A percentile compares a stretch with the other conserved stretches of the same genome.
Evolutionary conservation across 139 green algal species (phyloP).

Genomic region (Pedinophyceae sp.): DNA sequence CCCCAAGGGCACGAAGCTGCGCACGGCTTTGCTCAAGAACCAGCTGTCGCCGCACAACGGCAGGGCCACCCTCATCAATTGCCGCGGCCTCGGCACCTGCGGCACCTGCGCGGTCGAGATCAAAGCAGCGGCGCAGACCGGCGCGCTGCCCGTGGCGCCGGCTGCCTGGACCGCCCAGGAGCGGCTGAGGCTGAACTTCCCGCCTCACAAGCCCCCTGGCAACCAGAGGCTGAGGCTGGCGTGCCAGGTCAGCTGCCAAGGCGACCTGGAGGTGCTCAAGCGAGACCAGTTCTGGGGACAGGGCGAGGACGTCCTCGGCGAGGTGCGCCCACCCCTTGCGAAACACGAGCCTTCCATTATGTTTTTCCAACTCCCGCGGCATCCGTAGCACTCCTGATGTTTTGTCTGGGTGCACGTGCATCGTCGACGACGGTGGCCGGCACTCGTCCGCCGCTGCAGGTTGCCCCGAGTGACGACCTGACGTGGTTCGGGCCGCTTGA

Average conservation of each 20-base stretch:
- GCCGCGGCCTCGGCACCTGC: constrained; percentile 21
- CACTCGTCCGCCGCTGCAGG: too few relatives aligned
- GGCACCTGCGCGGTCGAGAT: constrained; percentile 26
- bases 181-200: constrained; percentile 19
- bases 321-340: not conserved
- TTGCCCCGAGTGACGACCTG: too few relatives aligned
- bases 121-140: too few relatives aligned
- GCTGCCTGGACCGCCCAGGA: constrained; percentile 6
- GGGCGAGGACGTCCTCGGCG: constrained; percentile 3
- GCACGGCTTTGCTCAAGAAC: constrained; percentile 14
- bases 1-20: constrained; percentile 4
- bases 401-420: too few relatives aligned
- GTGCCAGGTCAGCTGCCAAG: constrained; percentile 10
- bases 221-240: constrained; percentile 18
- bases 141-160: constrained; percentile 7
- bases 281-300: constrained; percentile 24
- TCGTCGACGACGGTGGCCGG: too few relatives aligned
- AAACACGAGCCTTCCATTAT: constrained; percentile 5
- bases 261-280: constrained; percentile 16
- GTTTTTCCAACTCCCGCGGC: too few relatives aligned
- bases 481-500: constrained; percentile 20
- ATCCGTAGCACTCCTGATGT: too few relatives aligned
- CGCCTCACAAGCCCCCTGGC: constrained; percentile 16
- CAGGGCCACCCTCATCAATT: constrained; percentile 22
- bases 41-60: constrained; percentile 22